phyloP scores from a whole-genome alignment of 768 basidiomycete species.

The Termitomyces sp. region DNA sequence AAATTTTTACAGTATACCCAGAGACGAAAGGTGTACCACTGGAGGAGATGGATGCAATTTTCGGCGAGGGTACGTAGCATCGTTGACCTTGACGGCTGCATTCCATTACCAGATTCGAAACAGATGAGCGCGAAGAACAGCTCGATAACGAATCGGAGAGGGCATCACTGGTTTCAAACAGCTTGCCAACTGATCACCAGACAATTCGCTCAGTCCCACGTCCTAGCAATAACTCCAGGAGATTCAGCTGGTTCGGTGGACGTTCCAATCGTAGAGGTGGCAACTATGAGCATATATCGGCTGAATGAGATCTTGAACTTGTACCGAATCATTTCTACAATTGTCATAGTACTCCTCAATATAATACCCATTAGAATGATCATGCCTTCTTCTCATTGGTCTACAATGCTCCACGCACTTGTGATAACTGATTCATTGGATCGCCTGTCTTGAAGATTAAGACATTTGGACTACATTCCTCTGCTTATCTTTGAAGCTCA shows the following conservation, averaged over 20 bases:
- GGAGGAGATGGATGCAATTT: constrained; percentile 89
- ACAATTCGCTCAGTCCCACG: constrained; percentile 24
- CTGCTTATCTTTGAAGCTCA: no score
- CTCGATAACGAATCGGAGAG: constrained; percentile 61
- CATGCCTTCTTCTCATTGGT: neutral
- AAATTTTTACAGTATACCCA: constrained; percentile 56
- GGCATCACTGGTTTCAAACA: constrained; percentile 44
- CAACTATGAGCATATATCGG: constrained; percentile 22
- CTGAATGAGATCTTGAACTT: constrained; percentile 1
- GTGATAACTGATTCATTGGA: neutral
- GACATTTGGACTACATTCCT: no score
- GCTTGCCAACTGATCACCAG: constrained; percentile 30
- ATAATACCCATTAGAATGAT: constrained; percentile 1
- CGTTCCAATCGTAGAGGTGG: constrained; percentile 34
- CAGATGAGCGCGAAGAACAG: constrained; percentile 47
- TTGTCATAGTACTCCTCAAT: neutral
- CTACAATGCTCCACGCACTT: neutral
- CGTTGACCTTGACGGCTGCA: neutral
- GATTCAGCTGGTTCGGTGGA: constrained; percentile 45
- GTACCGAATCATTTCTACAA: neutral
- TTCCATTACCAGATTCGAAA: neutral
- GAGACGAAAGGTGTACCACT: constrained; percentile 84
- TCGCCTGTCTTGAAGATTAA: no score
- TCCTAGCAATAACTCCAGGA: constrained; percentile 12
- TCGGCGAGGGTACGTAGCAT: constrained; percentile 67